Evolutionary conservation across 202 grass and related monocot species (phyloP).

Genomic region (Digitaria exilis): DNA sequence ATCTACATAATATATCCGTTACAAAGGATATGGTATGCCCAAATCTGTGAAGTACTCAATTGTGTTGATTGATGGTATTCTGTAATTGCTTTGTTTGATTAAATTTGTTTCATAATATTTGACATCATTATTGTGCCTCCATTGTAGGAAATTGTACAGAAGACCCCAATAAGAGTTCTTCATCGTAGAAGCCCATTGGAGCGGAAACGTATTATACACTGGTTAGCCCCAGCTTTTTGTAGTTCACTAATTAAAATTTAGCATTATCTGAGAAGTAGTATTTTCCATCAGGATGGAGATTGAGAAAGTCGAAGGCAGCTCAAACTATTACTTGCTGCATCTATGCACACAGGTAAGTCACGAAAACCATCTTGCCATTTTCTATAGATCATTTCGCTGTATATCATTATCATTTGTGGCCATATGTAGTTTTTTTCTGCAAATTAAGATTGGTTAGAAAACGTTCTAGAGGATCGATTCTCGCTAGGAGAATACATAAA

Average conservation of each 20-base stretch:
- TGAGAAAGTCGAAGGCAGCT: conserved; percentile 61
- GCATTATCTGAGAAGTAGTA: conserved; percentile 29
- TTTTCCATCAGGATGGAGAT: conserved; percentile 76
- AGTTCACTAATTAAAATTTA: conserved; percentile 20
- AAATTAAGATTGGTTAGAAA: background rate
- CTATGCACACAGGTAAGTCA: conserved; percentile 82
- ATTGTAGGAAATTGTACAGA: conserved; percentile 83
- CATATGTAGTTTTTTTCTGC: conserved; percentile 17
- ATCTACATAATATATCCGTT: conserved; percentile 61
- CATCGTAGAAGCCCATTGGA: conserved; percentile 90
- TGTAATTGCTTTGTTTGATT: conserved; percentile 11
- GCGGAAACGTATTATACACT: conserved; percentile 84
- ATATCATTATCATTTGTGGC: background rate
- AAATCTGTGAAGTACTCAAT: background rate
- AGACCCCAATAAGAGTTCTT: conserved; percentile 87
- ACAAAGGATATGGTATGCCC: conserved; percentile 64
- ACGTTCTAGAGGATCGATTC: background rate
- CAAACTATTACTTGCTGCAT: conserved; percentile 87
- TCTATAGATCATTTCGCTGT: background rate
- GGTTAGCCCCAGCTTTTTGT: conserved; percentile 49
- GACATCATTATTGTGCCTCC: background rate
- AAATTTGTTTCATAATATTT: background rate
- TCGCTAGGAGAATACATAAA: background rate
- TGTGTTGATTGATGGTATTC: conserved; percentile 27
- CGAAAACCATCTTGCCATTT: background rate